Conservation (phyloP, 2,329 filamentous ascomycete species). For the Sporothrix variecibatus region DNA sequence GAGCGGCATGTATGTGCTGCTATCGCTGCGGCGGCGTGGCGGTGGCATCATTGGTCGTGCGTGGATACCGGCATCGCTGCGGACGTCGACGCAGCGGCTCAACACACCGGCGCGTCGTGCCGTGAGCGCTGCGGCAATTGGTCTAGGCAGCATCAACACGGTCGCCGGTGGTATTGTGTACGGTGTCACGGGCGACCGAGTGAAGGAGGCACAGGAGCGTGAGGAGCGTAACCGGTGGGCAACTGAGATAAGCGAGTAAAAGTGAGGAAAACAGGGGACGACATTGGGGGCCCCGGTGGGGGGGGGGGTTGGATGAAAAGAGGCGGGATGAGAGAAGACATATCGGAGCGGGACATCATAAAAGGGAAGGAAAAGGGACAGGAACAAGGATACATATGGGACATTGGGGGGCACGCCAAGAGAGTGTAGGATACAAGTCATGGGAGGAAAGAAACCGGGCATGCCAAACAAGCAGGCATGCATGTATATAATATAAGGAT, state of each 20-base stretch:
- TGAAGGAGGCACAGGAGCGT: constrained; percentile 52
- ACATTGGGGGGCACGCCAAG: not conserved
- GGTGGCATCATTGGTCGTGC: constrained; percentile 24
- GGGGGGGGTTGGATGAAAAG: not conserved
- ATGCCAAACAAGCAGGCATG: constrained; percentile 2
- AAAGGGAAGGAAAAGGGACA: not conserved
- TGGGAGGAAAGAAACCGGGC: constrained; percentile 5
- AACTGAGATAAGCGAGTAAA: not conserved
- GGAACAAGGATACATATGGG: not conserved
- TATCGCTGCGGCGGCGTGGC: constrained; percentile 52
- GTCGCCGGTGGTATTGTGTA: constrained; percentile 56
- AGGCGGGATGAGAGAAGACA: not conserved
- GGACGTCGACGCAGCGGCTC: constrained; percentile 43
- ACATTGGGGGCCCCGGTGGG: too few species aligned
- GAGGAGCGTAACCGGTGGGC: constrained; percentile 54
- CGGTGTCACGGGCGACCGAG: constrained; percentile 49
- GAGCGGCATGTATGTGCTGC: constrained; percentile 58
- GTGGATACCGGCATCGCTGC: constrained; percentile 36
- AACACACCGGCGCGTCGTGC: constrained; percentile 45
- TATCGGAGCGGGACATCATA: not conserved
- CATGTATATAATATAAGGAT: not conserved
- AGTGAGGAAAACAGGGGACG: not conserved
- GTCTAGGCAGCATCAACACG: constrained; percentile 51
- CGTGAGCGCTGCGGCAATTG: constrained; percentile 54
- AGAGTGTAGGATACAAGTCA: not conserved